Percentiles rank a stretch among this genome's conserved stretches.
These are phyloP conservation scores for Lactifluus volemus DNA, from an alignment of 768 basidiomycete species.

Conservation along the genomic window DNA sequence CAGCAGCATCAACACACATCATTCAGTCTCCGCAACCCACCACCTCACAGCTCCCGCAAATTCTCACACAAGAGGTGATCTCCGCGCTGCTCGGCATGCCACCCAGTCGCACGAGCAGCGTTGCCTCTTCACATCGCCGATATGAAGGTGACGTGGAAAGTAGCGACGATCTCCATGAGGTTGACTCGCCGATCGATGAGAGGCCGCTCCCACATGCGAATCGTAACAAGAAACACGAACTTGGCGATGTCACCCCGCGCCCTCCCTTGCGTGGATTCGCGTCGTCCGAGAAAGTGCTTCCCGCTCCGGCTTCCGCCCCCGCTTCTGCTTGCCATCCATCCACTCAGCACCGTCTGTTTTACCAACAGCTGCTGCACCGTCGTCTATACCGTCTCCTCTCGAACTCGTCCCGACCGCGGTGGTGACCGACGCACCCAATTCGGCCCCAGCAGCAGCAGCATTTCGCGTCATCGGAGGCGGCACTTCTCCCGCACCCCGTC, in stretches of 20 bases:
- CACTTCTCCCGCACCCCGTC: slow-evolving; percentile 15
- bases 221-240: slow-evolving; percentile 12
- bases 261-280: slow-evolving; percentile 27
- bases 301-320: background rate
- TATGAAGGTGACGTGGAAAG: slow-evolving; percentile 32
- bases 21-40: slow-evolving; percentile 54
- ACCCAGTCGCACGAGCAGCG: slow-evolving; percentile 29
- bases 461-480: background rate
- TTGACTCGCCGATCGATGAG: slow-evolving; percentile 20
- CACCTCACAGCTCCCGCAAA: slow-evolving; percentile 45
- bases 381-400: background rate
- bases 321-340: slow-evolving; percentile 4
- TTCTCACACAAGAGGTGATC: slow-evolving; percentile 65
- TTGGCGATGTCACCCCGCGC: slow-evolving; percentile 55
- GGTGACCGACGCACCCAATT: background rate
- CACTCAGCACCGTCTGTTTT: slow-evolving; percentile 9
- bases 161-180: slow-evolving; percentile 24
- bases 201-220: slow-evolving; percentile 8
- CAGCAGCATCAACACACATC: slow-evolving; percentile 17
- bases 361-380: slow-evolving; percentile 2
- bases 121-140: slow-evolving; percentile 25
- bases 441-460: background rate
- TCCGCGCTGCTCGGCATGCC: slow-evolving; percentile 52
- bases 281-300: slow-evolving; percentile 7
- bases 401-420: background rate